Evolutionary conservation across 441 rosid species (phyloP).

Genomic region (Oxalis stricta): DNA sequence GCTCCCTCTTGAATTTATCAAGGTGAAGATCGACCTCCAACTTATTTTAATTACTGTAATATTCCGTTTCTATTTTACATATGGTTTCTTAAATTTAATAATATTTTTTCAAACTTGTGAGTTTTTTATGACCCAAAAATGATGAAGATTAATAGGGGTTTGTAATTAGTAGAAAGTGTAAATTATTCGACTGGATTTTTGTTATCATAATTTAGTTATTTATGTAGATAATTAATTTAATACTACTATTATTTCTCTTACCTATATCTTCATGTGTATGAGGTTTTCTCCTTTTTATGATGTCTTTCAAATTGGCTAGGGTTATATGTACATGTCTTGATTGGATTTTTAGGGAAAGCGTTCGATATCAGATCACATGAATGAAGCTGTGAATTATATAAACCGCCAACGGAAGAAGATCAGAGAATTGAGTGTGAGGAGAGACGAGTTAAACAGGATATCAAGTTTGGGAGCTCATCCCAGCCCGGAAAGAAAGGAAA

Average conservation of each 20-base stretch:
- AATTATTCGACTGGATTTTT: too few species aligned
- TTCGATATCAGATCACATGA: conserved; percentile 70
- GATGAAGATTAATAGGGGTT: too few species aligned
- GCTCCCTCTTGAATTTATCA: conserved; percentile 53
- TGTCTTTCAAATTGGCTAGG: neutral
- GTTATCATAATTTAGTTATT: too few species aligned
- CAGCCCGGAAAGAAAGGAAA: conserved; percentile 4
- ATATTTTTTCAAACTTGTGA: too few species aligned
- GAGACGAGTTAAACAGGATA: conserved; percentile 26
- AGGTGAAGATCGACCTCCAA: conserved; percentile 39
- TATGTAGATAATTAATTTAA: too few species aligned
- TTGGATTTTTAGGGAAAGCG: conserved; percentile 56
- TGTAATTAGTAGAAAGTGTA: too few species aligned
- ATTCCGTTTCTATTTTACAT: neutral
- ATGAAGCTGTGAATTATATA: conserved; percentile 59
- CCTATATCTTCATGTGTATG: neutral
- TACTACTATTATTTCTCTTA: too few species aligned
- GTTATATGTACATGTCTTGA: neutral
- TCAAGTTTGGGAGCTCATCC: conserved; percentile 10
- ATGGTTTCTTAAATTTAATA: neutral
- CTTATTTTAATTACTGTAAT: neutral
- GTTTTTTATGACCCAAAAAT: too few species aligned
- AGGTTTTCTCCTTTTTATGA: neutral
- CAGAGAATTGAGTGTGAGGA: conserved; percentile 23
- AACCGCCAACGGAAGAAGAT: conserved; percentile 33